Base-by-base conservation (phyloP, 2,329 filamentous ascomycete genomes). In the Colletotrichum chlorophyti region DNA sequence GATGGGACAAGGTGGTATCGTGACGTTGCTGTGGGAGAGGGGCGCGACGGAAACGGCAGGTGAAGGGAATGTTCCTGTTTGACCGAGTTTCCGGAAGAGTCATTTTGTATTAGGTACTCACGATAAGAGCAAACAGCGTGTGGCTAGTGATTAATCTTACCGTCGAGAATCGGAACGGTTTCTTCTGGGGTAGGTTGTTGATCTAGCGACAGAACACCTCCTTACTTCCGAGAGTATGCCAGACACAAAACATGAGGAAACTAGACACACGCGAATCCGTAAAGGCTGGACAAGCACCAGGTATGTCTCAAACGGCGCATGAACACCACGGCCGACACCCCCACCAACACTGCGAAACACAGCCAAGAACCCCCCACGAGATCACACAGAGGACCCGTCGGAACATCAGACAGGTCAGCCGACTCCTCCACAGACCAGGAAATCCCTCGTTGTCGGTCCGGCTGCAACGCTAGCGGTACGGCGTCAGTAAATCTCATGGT, bases 1-100 rank as follows among this genome's bases (percentile, higher is more conserved):
- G 0, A 72, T 68, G 2, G 70, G 72, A 1, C 70, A 75, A 3
- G 69, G 76, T 41, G 73, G 73, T 9, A 64, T 80, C 24, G 66
- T 81, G 3, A 69, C 76, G 53, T 69, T 73, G 5, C 61, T 82
- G 53, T 70, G 70, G 27, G 70, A 70, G 4, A 70, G 69, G 3
- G 79, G 79, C 0, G 67, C 68, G 34, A 57, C 40, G 58, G 53
- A 53, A 29, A 26, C n/a, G 41, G 58, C 58, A 42, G 58, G 40
- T 29, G 58, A 46, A 58, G 58, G 58, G 45, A n/a, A 29, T 24
- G 14, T 40, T 58, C 43, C 9, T 60, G 17, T 60, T 60, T 47
- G 58, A 35, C 50, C 40, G 45, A 45, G 37, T 29, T 35, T 51
- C 4, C 29, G n/a, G 32, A 40, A n/a, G 41, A 29, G 15, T 6